Evolutionary conservation across 2,329 filamentous ascomycete genomes (phyloP).

Genomic region (Fusarium temperatum): DNA sequence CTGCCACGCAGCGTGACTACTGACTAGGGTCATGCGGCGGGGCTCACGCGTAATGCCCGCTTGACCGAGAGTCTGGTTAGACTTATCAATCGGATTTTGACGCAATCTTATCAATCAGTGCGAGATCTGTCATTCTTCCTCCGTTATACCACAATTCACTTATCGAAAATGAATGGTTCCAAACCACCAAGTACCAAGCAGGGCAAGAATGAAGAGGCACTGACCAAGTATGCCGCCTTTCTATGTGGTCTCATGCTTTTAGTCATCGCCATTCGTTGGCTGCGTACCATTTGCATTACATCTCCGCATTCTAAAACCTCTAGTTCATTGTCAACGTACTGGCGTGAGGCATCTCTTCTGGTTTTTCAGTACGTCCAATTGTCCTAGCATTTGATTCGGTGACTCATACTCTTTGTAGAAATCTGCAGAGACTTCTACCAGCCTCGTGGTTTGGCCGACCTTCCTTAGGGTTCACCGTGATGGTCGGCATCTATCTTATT

Average conservation of each 20-base stretch:
- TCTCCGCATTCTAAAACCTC: background rate
- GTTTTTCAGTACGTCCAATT: background rate
- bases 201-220: background rate
- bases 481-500: background rate
- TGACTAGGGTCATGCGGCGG: background rate
- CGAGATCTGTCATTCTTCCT: background rate
- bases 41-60: background rate
- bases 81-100: background rate
- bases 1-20: background rate
- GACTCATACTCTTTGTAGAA: background rate
- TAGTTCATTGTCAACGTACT: accelerated
- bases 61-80: background rate
- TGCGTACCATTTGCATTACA: background rate
- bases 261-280: background rate
- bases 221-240: background rate
- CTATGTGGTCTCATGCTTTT: background rate
- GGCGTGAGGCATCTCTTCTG: background rate
- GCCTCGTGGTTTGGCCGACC: background rate
- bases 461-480: background rate
- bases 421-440: background rate
- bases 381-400: too few relatives aligned
- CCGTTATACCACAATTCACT: background rate
- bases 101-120: background rate
- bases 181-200: background rate
- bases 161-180: background rate